Base-by-base conservation (phyloP, 176 grass and related monocot genomes). In the Tillandsia leiboldiana region DNA sequence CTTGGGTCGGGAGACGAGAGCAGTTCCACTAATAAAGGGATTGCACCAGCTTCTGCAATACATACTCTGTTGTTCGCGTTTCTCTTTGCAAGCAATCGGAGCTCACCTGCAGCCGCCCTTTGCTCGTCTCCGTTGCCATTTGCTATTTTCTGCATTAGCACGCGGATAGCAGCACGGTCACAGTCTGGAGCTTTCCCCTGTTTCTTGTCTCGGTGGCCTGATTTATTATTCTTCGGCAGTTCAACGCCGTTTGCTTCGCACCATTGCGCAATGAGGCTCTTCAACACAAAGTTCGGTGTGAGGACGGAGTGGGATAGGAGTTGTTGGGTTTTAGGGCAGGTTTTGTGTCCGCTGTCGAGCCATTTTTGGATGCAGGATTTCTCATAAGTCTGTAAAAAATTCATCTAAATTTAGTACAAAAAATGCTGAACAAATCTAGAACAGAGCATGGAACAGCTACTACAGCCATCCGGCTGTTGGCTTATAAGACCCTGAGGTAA, bases 261-360 rank as follows among this genome's bases (percentile, higher is more conserved):
- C 94, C 94, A 99, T 72, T 99, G 94, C 2, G 82, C 78, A 56
- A 99, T 99, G 8, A 99, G 82, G 69, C 94, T 93, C 72, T 93
- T 99, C 7, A 99, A 85, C 49, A 93, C 81, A 67, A 99, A 93
- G 77, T 99, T 93, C 33, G 94, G 94, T 1, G 90, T 93, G 2
- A 99, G 75, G 29, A 80, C 61, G 17, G 82, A 86, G 72, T 99
- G 87, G 1, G 87, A 78, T 29, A 99, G 80, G 49, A 74, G 69
- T 70, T 86, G 94, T 66, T 99, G 94, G 0, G 53, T 90, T 81
- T 90, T 99, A 52, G 82, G 94, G 87, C 94, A 99, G 51, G 87
- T 93, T 68, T 90, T 99, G 80, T 99, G 94, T 24, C 89, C 94
- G 65, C 73, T 78, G 81, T 99, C 89, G 52, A 99, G 80, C 94